These are phyloP conservation scores for Aspergillus fischeri DNA, from an alignment of 2,329 filamentous ascomycete species.

Conservation along the genomic window DNA sequence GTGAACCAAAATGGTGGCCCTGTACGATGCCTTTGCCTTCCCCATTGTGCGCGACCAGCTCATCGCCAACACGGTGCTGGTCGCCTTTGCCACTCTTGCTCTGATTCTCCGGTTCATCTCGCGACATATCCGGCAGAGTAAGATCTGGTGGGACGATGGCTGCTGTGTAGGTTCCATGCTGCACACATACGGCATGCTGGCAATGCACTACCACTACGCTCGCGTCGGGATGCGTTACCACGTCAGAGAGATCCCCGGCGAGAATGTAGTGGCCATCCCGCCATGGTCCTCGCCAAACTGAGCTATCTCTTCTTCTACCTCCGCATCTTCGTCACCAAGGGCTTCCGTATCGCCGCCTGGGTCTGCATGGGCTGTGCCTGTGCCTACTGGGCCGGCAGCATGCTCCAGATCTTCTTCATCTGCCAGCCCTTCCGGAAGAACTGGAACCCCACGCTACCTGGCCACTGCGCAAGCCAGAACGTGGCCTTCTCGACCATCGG, in stretches of 20 bases:
- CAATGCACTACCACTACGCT: slow-evolving; percentile 17
- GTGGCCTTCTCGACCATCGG: slow-evolving; percentile 21
- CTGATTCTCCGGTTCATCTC: slow-evolving; percentile 27
- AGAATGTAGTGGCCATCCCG: slow-evolving; percentile 5
- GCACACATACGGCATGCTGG: slow-evolving; percentile 18
- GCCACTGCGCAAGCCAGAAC: slow-evolving; percentile 20
- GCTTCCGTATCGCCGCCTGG: slow-evolving; percentile 27
- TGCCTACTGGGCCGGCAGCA: slow-evolving; percentile 25
- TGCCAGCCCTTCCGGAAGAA: slow-evolving; percentile 18
- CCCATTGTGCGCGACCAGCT: slow-evolving; percentile 16
- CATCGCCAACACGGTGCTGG: slow-evolving; percentile 21
- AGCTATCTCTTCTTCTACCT: slow-evolving; percentile 30
- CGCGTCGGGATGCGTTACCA: slow-evolving; percentile 15
- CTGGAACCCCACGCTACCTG: slow-evolving; percentile 14
- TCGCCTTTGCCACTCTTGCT: slow-evolving; percentile 21
- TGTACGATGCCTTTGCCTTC: slow-evolving; percentile 13
- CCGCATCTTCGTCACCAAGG: slow-evolving; percentile 27
- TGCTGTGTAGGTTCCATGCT: slow-evolving; percentile 19
- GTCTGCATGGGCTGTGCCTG: slow-evolving; percentile 21
- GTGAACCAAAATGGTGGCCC: background rate
- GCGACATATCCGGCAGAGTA: slow-evolving; percentile 22
- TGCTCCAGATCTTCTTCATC: slow-evolving; percentile 25
- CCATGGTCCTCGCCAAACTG: slow-evolving; percentile 27
- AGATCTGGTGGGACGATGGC: slow-evolving; percentile 29
- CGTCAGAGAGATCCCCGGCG: slow-evolving; percentile 1